These are phyloP conservation scores for Royoungia palumana DNA, from an alignment of 768 basidiomycete species.

Conservation along the genomic window DNA sequence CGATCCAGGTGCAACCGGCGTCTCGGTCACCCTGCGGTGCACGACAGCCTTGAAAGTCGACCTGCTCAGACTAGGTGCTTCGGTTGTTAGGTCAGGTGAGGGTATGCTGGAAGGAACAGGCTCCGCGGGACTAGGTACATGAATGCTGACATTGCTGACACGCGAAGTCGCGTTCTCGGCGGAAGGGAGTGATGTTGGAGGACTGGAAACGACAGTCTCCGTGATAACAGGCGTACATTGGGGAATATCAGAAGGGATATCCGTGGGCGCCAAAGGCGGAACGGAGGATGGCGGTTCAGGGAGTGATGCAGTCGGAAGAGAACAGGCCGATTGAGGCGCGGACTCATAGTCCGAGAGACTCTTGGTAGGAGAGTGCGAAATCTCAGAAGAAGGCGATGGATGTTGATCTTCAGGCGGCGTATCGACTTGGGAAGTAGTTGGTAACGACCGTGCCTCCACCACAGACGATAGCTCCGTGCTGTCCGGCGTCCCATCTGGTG, in stretches of 20 bases:
- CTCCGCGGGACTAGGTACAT: slow-evolving; percentile 1
- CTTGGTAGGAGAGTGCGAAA: slow-evolving; percentile 3
- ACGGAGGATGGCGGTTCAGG: background rate
- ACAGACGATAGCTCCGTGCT: slow-evolving; percentile 1
- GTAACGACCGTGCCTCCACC: background rate
- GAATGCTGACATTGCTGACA: background rate
- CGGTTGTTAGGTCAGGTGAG: slow-evolving; percentile 6
- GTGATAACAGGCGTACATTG: background rate
- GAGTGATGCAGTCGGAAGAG: slow-evolving; percentile 6
- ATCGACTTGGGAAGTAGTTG: background rate
- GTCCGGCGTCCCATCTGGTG: background rate
- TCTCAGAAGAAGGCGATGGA: background rate
- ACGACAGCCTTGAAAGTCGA: slow-evolving; percentile 54
- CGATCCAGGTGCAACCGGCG: slow-evolving; percentile 14
- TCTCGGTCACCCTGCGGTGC: slow-evolving; percentile 50
- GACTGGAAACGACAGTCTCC: background rate
- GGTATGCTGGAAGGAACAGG: slow-evolving; percentile 4
- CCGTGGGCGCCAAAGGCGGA: background rate
- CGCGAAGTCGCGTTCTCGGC: background rate
- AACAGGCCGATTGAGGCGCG: slow-evolving; percentile 11
- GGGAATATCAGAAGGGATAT: background rate
- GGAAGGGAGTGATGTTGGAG: background rate
- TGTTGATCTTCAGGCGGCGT: background rate
- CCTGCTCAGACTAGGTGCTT: slow-evolving; percentile 11
- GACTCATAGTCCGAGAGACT: slow-evolving; percentile 13